Conservation (phyloP, 2,329 filamentous ascomycete species). For the Curvularia verruculosa region DNA sequence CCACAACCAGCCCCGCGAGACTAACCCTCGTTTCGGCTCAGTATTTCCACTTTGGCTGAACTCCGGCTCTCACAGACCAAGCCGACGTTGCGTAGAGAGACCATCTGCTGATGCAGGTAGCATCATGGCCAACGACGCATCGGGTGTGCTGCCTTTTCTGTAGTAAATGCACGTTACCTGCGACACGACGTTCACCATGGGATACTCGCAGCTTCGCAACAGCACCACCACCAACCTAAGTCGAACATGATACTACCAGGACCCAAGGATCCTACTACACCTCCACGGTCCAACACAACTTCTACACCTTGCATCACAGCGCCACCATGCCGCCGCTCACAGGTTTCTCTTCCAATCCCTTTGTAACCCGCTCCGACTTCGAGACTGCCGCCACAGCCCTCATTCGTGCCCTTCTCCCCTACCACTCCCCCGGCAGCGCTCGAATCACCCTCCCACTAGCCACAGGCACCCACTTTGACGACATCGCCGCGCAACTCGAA, state of each 20-base stretch:
- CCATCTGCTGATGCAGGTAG: not conserved
- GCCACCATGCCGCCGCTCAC: slow-evolving; percentile 33
- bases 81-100: too few relatives aligned
- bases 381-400: slow-evolving; percentile 31
- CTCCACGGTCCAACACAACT: not conserved
- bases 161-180: not conserved
- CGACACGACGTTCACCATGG: not conserved
- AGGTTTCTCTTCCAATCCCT: slow-evolving; percentile 41
- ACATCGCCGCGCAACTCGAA: slow-evolving; percentile 45
- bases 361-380: slow-evolving; percentile 34
- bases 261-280: not conserved
- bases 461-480: slow-evolving; percentile 46
- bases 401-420: slow-evolving; percentile 34
- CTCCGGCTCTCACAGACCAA: not conserved
- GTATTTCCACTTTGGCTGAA: not conserved
- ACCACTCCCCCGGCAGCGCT: slow-evolving; percentile 41
- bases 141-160: not conserved
- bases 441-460: slow-evolving; percentile 39
- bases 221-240: not conserved
- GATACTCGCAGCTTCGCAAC: not conserved
- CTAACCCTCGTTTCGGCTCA: slow-evolving; percentile 30
- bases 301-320: not conserved
- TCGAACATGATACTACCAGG: not conserved
- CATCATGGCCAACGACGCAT: not conserved
- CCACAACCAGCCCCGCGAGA: slow-evolving; percentile 32